Evolutionary conservation across 1,139 yeast species (phyloP).

Genomic region (Pichia sp.): DNA sequence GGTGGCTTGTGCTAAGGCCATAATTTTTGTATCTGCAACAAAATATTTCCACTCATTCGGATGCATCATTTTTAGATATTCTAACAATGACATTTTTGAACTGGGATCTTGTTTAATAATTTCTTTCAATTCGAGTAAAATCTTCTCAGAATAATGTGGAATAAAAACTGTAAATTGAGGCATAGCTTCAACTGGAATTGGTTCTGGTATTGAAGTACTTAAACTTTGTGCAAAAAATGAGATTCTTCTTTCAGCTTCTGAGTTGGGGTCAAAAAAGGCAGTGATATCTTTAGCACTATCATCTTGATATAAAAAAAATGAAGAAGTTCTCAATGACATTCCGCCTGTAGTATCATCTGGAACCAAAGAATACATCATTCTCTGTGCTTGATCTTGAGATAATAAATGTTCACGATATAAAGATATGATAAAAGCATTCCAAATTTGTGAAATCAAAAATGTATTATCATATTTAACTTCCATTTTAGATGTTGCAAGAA

Average conservation of each 20-base stretch:
- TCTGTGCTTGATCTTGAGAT: conserved; percentile 64
- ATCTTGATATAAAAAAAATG: conserved; percentile 70
- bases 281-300: conserved; percentile 39
- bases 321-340: conserved; percentile 48
- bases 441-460: conserved; percentile 56
- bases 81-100: conserved; percentile 62
- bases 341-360: conserved; percentile 35
- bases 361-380: conserved; percentile 49
- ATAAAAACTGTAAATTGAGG: conserved; percentile 77
- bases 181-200: conserved; percentile 64
- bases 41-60: conserved; percentile 73
- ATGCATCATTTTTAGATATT: conserved; percentile 64
- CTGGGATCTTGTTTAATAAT: conserved; percentile 55
- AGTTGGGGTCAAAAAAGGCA: conserved; percentile 45
- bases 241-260: conserved; percentile 76
- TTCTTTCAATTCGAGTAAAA: conserved; percentile 57
- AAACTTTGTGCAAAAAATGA: conserved; percentile 86
- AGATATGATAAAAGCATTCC: conserved; percentile 74
- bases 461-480: conserved; percentile 44
- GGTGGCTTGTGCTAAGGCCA: conserved; percentile 14
- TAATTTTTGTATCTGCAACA: conserved; percentile 38
- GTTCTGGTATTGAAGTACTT: conserved; percentile 70
- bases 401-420: conserved; percentile 73
- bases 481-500: conserved; percentile 47
- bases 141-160: conserved; percentile 83